Conservation (phyloP, 345 rosid genomes). For the Rubroshorea leprosula region DNA sequence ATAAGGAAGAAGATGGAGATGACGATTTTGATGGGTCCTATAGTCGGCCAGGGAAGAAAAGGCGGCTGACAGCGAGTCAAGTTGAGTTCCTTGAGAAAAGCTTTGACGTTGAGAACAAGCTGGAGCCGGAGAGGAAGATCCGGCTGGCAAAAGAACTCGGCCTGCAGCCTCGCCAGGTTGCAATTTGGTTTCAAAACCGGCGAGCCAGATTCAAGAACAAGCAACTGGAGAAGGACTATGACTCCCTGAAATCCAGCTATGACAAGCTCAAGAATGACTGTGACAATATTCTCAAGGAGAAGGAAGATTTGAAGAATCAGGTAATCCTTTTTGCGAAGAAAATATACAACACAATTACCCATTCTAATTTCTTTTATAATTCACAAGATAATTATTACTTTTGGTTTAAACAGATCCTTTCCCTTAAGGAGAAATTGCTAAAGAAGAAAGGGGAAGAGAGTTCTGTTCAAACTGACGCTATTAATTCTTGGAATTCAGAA, state of each 20-base stretch:
- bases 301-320: slow-evolving; percentile 29
- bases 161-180: slow-evolving; percentile 71
- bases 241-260: slow-evolving; percentile 40
- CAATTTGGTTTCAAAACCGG: slow-evolving; percentile 81
- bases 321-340: background rate
- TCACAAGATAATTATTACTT: too few relatives aligned
- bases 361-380: too few relatives aligned
- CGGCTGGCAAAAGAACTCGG: slow-evolving; percentile 64
- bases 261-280: slow-evolving; percentile 52
- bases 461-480: slow-evolving; percentile 11
- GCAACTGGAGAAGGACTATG: slow-evolving; percentile 57
- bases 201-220: slow-evolving; percentile 69
- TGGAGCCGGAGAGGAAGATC: slow-evolving; percentile 67
- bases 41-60: slow-evolving; percentile 39
- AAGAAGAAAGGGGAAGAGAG: slow-evolving; percentile 13
- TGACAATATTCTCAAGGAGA: slow-evolving; percentile 43
- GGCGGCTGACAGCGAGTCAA: slow-evolving; percentile 53
- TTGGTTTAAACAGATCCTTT: slow-evolving; percentile 30
- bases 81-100: slow-evolving; percentile 61
- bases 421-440: slow-evolving; percentile 43
- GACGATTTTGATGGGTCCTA: slow-evolving; percentile 28
- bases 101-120: slow-evolving; percentile 64
- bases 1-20: slow-evolving; percentile 34
- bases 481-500: slow-evolving; percentile 8
- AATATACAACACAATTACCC: too few relatives aligned